These are phyloP conservation scores for Clonostachys rosea DNA, from an alignment of 2,329 filamentous ascomycete species.

Conservation along the genomic window DNA sequence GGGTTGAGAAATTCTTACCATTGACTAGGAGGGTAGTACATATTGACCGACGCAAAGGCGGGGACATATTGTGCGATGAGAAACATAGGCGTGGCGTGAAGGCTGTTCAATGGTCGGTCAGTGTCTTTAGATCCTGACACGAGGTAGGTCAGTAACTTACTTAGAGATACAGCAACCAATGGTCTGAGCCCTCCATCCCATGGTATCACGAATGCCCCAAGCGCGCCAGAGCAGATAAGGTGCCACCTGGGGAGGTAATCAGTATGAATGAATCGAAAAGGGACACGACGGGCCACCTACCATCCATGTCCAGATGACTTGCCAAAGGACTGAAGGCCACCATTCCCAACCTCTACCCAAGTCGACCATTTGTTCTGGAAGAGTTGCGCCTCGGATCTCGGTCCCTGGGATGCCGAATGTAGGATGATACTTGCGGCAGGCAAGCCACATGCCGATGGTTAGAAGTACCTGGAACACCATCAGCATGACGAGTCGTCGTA, in stretches of 20 bases:
- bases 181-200: slow-evolving; percentile 53
- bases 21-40: slow-evolving; percentile 44
- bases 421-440: slow-evolving; percentile 52
- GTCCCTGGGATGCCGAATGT: slow-evolving; percentile 39
- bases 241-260: slow-evolving; percentile 25
- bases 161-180: slow-evolving; percentile 27
- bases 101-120: slow-evolving; percentile 15
- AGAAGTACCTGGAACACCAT: slow-evolving; percentile 21
- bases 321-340: slow-evolving; percentile 52
- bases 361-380: slow-evolving; percentile 33
- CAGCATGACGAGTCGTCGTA: neutral
- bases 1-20: slow-evolving; percentile 29
- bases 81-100: slow-evolving; percentile 54
- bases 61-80: slow-evolving; percentile 39
- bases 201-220: slow-evolving; percentile 47
- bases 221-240: slow-evolving; percentile 47
- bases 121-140: neutral
- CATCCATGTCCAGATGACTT: slow-evolving; percentile 48
- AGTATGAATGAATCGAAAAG: neutral
- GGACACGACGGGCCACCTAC: slow-evolving; percentile 10
- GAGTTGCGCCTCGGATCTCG: slow-evolving; percentile 16
- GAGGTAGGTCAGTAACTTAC: slow-evolving; percentile 8
- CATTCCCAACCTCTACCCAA: slow-evolving; percentile 52
- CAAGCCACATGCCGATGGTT: slow-evolving; percentile 48
- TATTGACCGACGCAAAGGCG: slow-evolving; percentile 33